Conservation (phyloP, 2,329 filamentous ascomycete species). For the Stagonosporopsis cucurbitacearum region DNA sequence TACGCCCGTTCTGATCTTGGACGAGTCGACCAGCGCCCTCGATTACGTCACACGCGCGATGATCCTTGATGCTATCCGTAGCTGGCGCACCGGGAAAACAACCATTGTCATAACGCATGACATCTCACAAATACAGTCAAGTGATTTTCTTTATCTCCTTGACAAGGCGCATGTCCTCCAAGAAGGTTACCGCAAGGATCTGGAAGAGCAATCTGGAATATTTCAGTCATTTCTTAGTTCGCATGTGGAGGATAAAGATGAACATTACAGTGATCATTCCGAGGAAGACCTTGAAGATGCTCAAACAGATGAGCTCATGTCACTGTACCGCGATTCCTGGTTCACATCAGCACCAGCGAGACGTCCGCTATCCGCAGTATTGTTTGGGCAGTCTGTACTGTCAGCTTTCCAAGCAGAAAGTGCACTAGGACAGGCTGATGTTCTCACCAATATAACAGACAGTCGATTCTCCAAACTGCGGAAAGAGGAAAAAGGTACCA, state of each 20-base stretch:
- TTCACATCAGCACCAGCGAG: conserved; percentile 5
- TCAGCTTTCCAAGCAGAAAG: conserved; percentile 20
- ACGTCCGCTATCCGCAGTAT: conserved; percentile 28
- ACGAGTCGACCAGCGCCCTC: conserved; percentile 86
- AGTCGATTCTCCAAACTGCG: background rate
- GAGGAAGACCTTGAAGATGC: conserved; percentile 15
- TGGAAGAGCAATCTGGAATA: conserved; percentile 55
- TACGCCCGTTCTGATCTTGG: conserved; percentile 80
- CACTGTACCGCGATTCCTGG: conserved; percentile 28
- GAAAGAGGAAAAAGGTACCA: background rate
- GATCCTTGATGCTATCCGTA: conserved; percentile 76
- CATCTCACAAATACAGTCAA: conserved; percentile 71
- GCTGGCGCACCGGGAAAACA: conserved; percentile 80
- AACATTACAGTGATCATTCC: conserved; percentile 4
- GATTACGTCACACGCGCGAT: conserved; percentile 73
- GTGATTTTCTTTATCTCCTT: conserved; percentile 83
- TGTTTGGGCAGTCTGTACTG: conserved; percentile 28
- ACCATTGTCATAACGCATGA: conserved; percentile 96
- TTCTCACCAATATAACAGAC: background rate
- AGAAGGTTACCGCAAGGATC: conserved; percentile 67
- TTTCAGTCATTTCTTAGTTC: conserved; percentile 52
- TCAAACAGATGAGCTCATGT: conserved; percentile 25
- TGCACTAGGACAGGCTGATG: conserved; percentile 2
- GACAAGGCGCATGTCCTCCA: conserved; percentile 72
- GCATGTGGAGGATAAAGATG: conserved; percentile 15